Percentiles rank a stretch among this genome's conserved stretches.
phyloP scores from a whole-genome alignment of 148 eudicot genomes.

The Spergularia bocconei region DNA sequence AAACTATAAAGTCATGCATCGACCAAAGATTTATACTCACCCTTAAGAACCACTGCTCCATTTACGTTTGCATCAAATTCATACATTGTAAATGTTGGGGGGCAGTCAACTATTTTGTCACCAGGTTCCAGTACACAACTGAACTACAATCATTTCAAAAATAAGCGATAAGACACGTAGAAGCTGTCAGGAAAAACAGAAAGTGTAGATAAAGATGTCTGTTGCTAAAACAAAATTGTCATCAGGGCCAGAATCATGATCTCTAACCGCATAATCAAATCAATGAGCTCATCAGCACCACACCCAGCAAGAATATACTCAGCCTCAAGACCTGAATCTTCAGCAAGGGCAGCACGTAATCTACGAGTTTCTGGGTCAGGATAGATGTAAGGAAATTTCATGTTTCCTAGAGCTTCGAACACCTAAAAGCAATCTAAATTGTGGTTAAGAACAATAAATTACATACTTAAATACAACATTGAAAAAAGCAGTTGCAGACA shows the following conservation, averaged over 20 bases:
- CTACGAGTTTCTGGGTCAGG: conserved; percentile 95
- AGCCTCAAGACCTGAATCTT: conserved; percentile 87
- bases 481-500: background rate
- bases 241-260: conserved; percentile 9
- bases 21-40: conserved; percentile 31
- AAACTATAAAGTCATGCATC: background rate
- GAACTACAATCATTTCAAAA: conserved; percentile 37
- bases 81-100: conserved; percentile 97
- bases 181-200: conserved; percentile 13
- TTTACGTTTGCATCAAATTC: conserved; percentile 97
- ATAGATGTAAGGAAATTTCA: conserved; percentile 90
- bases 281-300: conserved; percentile 97
- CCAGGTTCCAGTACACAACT: conserved; percentile 97
- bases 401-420: conserved; percentile 71
- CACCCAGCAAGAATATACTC: conserved; percentile 89
- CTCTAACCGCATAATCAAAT: conserved; percentile 93
- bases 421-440: conserved; percentile 49
- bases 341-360: conserved; percentile 87
- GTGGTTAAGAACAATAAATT: background rate
- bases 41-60: conserved; percentile 77
- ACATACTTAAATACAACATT: background rate
- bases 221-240: background rate
- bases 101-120: conserved; percentile 93
- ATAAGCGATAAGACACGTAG: conserved; percentile 16
- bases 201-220: background rate